phyloP scores from a whole-genome alignment of 2,329 filamentous ascomycete genomes.

The Hortaea sp. region DNA sequence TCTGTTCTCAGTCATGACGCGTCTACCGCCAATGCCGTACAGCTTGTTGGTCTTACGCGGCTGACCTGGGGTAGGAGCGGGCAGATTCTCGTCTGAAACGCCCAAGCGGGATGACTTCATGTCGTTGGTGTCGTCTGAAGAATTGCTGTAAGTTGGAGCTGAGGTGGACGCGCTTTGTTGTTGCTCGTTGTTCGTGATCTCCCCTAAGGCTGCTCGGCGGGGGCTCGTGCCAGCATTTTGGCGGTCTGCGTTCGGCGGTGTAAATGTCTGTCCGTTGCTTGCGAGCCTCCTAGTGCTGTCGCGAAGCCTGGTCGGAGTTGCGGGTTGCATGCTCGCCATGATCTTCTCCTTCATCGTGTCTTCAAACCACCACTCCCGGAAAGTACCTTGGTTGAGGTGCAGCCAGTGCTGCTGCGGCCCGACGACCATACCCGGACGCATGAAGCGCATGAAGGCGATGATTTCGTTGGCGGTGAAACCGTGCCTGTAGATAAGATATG shows the following conservation, averaged over 20 bases:
- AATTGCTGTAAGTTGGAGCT: slow-evolving; percentile 10
- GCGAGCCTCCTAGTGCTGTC: slow-evolving; percentile 39
- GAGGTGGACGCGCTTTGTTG: slow-evolving; percentile 30
- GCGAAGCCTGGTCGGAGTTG: slow-evolving; percentile 46
- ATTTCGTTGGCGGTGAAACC: slow-evolving; percentile 79
- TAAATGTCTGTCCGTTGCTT: slow-evolving; percentile 63
- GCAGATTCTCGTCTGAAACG: slow-evolving; percentile 81
- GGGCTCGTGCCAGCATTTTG: slow-evolving; percentile 35
- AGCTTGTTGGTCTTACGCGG: slow-evolving; percentile 77
- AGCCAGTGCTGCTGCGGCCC: slow-evolving; percentile 98
- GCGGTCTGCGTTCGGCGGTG: slow-evolving; percentile 69
- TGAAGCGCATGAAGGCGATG: slow-evolving; percentile 97
- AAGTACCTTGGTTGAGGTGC: slow-evolving; percentile 89
- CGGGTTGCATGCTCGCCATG: slow-evolving; percentile 47
- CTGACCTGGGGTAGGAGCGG: slow-evolving; percentile 89
- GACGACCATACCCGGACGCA: slow-evolving; percentile 97
- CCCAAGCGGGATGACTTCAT: slow-evolving; percentile 39
- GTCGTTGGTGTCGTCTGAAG: slow-evolving; percentile 16
- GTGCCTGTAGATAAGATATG: slow-evolving; percentile 93
- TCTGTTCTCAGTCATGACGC: slow-evolving; percentile 32
- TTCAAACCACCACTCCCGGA: slow-evolving; percentile 95
- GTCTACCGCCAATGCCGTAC: slow-evolving; percentile 62
- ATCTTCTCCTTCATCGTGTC: slow-evolving; percentile 72
- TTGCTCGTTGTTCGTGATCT: slow-evolving; percentile 73
- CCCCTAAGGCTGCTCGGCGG: slow-evolving; percentile 74